Base-by-base conservation (phyloP, 768 basidiomycete species). In the Albatrellus ellisii region DNA sequence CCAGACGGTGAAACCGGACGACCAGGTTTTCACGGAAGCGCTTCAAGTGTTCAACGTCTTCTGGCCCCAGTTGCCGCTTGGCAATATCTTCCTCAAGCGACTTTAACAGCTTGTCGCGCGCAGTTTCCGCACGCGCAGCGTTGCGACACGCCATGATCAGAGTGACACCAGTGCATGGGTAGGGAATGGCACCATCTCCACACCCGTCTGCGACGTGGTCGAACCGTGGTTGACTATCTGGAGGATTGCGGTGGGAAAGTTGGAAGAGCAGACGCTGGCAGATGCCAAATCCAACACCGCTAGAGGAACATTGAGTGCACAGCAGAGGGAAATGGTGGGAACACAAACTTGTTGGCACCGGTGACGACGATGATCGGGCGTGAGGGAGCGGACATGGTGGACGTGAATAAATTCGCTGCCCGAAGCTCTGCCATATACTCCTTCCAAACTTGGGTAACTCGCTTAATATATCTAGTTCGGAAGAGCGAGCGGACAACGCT, bases 121-220 rank as follows among this genome's bases (percentile, higher is more conserved):
- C 84, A 11, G 53, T 66, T 46, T 77, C 70, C 2, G 79, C 88
- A 4, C 77, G 70, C 46, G 71, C 66, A 28, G 59, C 62, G 48
- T 66, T 84, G 41, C 88, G 69, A 56, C 88, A 90, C 0, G 86
- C 88, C 69, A 91, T 67, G 47, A 91, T 73, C 20, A 91, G 62
- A 0, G 80, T 87, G 36, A 87, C 52, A 5, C 77, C 77, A 14
- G 68, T 63, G 50, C 66, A 74, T 6, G 59, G 57, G 10, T 55
- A 46, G 44, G 43, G 44, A 42, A 39, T 20, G 45, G 45, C 38
- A 32, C 41, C 43, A 35, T 54, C 36, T 26, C 51, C 41, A 12
- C 17, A 17, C 17, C 35, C 35, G 15, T 48, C 25, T 9, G 45
- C 9, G 36, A 57, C 24, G 39, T 59, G 55, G n/a, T 59, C 54